Base-by-base conservation (phyloP, 2,329 filamentous ascomycete species). In the Ceratocystis destructans region DNA sequence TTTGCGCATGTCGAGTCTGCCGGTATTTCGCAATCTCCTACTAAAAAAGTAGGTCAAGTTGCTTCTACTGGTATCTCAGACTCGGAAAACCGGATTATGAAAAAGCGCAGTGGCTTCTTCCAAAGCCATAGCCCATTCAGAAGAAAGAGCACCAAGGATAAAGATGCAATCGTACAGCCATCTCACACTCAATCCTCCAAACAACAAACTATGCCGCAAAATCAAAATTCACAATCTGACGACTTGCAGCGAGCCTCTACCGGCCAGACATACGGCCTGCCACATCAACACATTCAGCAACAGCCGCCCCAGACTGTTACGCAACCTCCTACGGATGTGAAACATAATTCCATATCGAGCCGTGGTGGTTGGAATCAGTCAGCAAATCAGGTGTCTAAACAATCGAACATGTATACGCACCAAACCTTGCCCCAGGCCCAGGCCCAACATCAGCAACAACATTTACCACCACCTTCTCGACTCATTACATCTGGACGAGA, bases 91-190 rank as follows among this genome's bases (percentile, higher is more conserved):
- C 81, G 85, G 61, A 79, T 90, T 17, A 80, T 82, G 64, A 86
- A 86, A 76, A 84, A 84, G 75, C 86, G 83, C 77, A 95, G 89
- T 68, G 88, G 89, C 0, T 96, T 97, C 76, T 96, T 99, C 77
- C 90, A 92, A 74, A 91, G 90, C 71, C 89, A 93, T 73, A 93
- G 89, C 70, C 93, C 93, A 0, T 99, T 99, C 78, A 83, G 92
- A 41, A 85, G 93, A 66, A 96, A 95, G 83, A 96, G 92, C 73
- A 90, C 87, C 65, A 92, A 90, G 72, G 89, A 90, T 57, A 65
- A 62, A 17, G 61, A 64, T 57, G 33, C 61, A 37, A 53, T 68
- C 31, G 44, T 64, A 8, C 66, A 68, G 41, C 61, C 66, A 10
- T 64, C 66, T 6, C 44, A 68, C 22, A 48, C 64, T 46, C 53